Evolutionary conservation across 345 rosid species (phyloP).

Genomic region (Eutrema japonicum): DNA sequence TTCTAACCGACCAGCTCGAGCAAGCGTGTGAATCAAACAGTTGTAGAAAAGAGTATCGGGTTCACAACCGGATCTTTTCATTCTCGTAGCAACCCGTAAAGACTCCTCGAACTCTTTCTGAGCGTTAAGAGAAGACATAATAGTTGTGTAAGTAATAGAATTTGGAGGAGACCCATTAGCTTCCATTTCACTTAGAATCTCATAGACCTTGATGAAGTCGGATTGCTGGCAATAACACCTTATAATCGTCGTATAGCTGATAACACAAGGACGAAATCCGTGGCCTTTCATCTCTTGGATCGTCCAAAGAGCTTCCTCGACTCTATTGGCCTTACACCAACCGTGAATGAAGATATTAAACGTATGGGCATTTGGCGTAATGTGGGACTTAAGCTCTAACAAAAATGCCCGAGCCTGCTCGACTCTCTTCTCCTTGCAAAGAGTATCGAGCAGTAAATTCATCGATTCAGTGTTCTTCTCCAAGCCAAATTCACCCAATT

Average conservation of each 20-base stretch:
- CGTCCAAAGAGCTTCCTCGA: slow-evolving; percentile 87
- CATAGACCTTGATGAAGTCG: slow-evolving; percentile 58
- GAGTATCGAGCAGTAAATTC: slow-evolving; percentile 78
- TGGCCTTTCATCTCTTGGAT: slow-evolving; percentile 89
- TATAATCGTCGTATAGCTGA: slow-evolving; percentile 75
- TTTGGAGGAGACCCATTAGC: slow-evolving; percentile 66
- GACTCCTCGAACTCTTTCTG: slow-evolving; percentile 63
- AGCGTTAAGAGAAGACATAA: slow-evolving; percentile 63
- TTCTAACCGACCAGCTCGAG: slow-evolving; percentile 56
- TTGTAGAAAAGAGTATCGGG: slow-evolving; percentile 69
- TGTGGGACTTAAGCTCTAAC: slow-evolving; percentile 62
- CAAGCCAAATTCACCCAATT: slow-evolving; percentile 58
- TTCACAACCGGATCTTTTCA: slow-evolving; percentile 57
- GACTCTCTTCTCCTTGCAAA: slow-evolving; percentile 77
- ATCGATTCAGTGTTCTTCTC: slow-evolving; percentile 73
- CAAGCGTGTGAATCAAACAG: slow-evolving; percentile 71
- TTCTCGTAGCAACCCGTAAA: slow-evolving; percentile 51
- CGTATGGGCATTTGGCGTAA: slow-evolving; percentile 65
- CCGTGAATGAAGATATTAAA: slow-evolving; percentile 86
- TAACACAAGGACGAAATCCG: slow-evolving; percentile 64
- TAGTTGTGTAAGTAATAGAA: slow-evolving; percentile 69
- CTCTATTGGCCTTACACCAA: slow-evolving; percentile 79
- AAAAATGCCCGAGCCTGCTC: slow-evolving; percentile 67
- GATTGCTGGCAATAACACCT: slow-evolving; percentile 56
- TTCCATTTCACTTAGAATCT: slow-evolving; percentile 71